These are phyloP conservation scores for Cercospora janseana DNA, from an alignment of 2,329 filamentous ascomycete species.

Conservation along the genomic window DNA sequence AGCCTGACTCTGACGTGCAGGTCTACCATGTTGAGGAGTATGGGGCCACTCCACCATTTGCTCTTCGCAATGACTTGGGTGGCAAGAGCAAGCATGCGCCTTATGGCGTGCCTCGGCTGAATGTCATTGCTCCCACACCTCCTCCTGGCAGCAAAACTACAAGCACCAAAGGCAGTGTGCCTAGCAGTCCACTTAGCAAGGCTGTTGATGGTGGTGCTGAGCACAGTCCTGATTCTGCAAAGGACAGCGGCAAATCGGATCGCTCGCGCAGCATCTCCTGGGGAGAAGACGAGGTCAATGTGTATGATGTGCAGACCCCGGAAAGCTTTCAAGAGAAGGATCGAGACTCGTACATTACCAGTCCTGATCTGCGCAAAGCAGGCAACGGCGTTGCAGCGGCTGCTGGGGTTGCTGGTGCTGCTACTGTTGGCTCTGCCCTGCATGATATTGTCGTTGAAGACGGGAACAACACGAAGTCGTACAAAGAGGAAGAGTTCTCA, in stretches of 20 bases:
- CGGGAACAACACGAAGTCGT: slow-evolving; percentile 36
- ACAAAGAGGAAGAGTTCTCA: slow-evolving; percentile 24
- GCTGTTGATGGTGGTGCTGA: slow-evolving; percentile 21
- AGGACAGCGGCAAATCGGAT: slow-evolving; percentile 22
- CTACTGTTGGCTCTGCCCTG: slow-evolving; percentile 26
- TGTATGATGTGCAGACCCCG: slow-evolving; percentile 49
- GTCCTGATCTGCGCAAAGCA: slow-evolving; percentile 17
- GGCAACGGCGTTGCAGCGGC: slow-evolving; percentile 15
- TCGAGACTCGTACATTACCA: slow-evolving; percentile 29
- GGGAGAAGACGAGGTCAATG: slow-evolving; percentile 49
- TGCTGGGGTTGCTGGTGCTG: slow-evolving; percentile 17
- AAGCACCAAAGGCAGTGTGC: slow-evolving; percentile 33
- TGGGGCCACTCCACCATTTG: slow-evolving; percentile 20
- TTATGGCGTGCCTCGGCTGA: slow-evolving; percentile 52
- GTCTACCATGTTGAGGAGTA: slow-evolving; percentile 44
- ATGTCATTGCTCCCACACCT: slow-evolving; percentile 58
- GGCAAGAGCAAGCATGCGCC: slow-evolving; percentile 27
- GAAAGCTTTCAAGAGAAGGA: slow-evolving; percentile 38
- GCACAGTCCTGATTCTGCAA: slow-evolving; percentile 11
- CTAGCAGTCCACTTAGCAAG: slow-evolving; percentile 37
- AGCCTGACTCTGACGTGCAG: slow-evolving; percentile 47
- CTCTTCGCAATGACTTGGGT: slow-evolving; percentile 15
- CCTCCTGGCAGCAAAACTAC: slow-evolving; percentile 43
- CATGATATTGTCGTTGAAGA: slow-evolving; percentile 44
- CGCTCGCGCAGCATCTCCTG: slow-evolving; percentile 44